Evolutionary conservation across 106 monocot genomes (phyloP).

Genomic region (Dendrobium nobile): DNA sequence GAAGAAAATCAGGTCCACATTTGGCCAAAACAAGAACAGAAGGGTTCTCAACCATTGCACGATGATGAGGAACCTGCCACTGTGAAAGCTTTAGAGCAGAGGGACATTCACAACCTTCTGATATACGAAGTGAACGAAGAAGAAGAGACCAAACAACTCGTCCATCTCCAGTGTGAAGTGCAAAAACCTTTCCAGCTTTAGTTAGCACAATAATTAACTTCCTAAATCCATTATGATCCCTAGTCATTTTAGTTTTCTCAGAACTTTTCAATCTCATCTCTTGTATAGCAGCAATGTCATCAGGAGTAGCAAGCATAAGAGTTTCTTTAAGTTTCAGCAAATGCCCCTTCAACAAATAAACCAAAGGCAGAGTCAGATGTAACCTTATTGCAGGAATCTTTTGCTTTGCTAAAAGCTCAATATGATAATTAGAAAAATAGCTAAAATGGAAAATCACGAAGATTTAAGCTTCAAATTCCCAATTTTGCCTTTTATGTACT

Average conservation of each 20-base stretch:
- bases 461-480: not conserved
- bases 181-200: conserved; percentile 78
- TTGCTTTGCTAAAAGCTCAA: not conserved
- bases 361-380: conserved; percentile 1
- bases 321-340: conserved; percentile 91
- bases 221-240: conserved; percentile 97
- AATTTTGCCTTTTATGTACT: not conserved
- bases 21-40: conserved; percentile 79
- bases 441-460: not conserved
- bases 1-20: conserved; percentile 54
- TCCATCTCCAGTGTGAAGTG: conserved; percentile 98
- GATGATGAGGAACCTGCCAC: conserved; percentile 95
- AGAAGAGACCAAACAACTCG: conserved; percentile 81
- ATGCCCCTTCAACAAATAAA: conserved; percentile 55
- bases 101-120: conserved; percentile 41
- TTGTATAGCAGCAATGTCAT: conserved; percentile 74
- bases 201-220: conserved; percentile 87
- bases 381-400: not conserved
- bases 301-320: conserved; percentile 82
- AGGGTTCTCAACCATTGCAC: conserved; percentile 82
- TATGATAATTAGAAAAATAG: not conserved
- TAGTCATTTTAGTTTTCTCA: conserved; percentile 88
- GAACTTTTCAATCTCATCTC: conserved; percentile 74
- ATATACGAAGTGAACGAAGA: conserved; percentile 46
- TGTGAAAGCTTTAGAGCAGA: conserved; percentile 54